phyloP scores from a whole-genome alignment of 192 early-diverging fungal genomes.

The Coemansia sp. region DNA sequence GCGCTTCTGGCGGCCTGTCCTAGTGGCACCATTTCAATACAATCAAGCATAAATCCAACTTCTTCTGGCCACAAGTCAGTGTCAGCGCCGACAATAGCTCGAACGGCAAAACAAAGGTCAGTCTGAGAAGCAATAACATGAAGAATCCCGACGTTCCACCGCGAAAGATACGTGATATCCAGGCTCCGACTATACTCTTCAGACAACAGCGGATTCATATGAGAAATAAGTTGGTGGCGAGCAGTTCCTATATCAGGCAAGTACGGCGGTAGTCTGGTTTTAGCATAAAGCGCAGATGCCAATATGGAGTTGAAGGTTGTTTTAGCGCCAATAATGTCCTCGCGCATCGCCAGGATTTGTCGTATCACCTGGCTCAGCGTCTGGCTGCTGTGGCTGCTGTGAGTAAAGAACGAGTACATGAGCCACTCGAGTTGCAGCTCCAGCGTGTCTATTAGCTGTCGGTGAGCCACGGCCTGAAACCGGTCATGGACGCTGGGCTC shows the following conservation, averaged over 20 bases:
- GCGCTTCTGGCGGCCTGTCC: neutral
- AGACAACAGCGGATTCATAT: constrained; percentile 25
- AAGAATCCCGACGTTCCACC: constrained; percentile 46
- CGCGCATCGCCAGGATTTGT: constrained; percentile 32
- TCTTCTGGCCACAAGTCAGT: constrained; percentile 46
- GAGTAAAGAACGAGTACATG: constrained; percentile 45
- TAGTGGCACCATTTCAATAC: constrained; percentile 26
- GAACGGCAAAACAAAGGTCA: constrained; percentile 27
- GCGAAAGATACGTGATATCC: constrained; percentile 39
- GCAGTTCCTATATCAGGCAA: constrained; percentile 43
- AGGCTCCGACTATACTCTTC: constrained; percentile 30
- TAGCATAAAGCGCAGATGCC: constrained; percentile 21
- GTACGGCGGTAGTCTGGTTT: constrained; percentile 32
- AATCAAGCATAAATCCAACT: constrained; percentile 42
- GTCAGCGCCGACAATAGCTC: constrained; percentile 41
- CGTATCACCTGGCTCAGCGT: constrained; percentile 29
- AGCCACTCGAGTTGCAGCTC: constrained; percentile 51
- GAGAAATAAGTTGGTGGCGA: constrained; percentile 23
- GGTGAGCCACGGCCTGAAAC: constrained; percentile 34
- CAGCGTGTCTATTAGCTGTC: constrained; percentile 32
- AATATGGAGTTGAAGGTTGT: constrained; percentile 35
- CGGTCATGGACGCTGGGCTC: constrained; percentile 48
- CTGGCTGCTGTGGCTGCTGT: constrained; percentile 2
- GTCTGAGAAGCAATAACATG: constrained; percentile 43
- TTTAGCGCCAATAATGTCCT: constrained; percentile 48